Base-by-base conservation (phyloP, 352 stramenopile genomes). In the Globisporangium lucens region DNA sequence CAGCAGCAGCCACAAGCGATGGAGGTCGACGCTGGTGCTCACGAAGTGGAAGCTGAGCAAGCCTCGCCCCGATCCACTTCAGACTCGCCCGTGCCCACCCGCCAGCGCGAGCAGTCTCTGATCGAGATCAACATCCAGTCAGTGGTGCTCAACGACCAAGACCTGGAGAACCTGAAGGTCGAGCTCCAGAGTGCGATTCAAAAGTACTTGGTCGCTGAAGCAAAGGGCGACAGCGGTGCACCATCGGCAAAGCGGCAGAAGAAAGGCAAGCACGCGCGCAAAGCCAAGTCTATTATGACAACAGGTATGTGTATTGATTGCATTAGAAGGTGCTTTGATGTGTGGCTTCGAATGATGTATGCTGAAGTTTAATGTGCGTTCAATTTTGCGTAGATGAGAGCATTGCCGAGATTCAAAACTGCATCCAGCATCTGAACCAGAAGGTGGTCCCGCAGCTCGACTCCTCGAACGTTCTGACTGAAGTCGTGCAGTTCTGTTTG, bases 211-310 rank as follows among this genome's bases (percentile, higher is more conserved):
- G 67, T 36, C 3, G 68, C 65, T 0, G 70, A 77, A 49, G 67
- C 64, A 0, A 69, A 74, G 15, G 70, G 56, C 0, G 77, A 65
- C 24, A 30, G 74, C 29, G 55, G 62, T 33, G 69, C 67, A 2
- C 77, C 84, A 4, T 61, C 74, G 1, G 47, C 76, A 17, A 93
- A 93, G 62, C 75, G 85, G 1, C 79, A 86, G 41, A 93, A 91
- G 72, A 91, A 91, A 65, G 63, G 82, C 58, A 87, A 89, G 60
- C 75, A 83, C 35, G 66, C 24, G 30, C 81, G 68, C 49, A 75
- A 73, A 67, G 59, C 43, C 20, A 73, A 70, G 61, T 10, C 13
- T 20, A 36, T 38, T 24, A 27, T 56, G 22, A 35, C 52, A 24
- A 30, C 38, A 33, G 47, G 68, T 71, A 71, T 29, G 55, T 49